Evolutionary conservation across 768 basidiomycete genomes (phyloP).

Genomic region (Termitomyces eurrhizus): DNA sequence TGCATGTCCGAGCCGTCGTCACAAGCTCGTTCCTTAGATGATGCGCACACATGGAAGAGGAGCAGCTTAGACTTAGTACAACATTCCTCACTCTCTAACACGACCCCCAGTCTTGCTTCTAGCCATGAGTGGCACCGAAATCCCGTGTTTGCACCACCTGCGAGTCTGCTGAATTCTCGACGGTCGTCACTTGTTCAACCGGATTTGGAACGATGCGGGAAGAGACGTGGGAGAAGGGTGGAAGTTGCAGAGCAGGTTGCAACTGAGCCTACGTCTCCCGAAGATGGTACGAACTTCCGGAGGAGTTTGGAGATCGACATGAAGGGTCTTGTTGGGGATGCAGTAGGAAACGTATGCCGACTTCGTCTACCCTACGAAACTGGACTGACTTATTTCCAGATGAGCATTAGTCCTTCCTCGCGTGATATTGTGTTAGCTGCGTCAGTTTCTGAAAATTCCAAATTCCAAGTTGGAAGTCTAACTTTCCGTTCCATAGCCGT

Average conservation of each 20-base stretch:
- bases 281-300: constrained; percentile 58
- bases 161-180: constrained; percentile 14
- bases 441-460: constrained; percentile 31
- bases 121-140: constrained; percentile 16
- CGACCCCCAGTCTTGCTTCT: constrained; percentile 5
- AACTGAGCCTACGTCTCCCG: constrained; percentile 23
- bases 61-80: constrained; percentile 13
- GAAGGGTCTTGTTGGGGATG: constrained; percentile 75
- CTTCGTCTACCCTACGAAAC: neutral
- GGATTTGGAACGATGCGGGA: neutral
- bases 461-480: neutral
- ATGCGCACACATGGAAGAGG: constrained; percentile 7
- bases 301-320: constrained; percentile 71
- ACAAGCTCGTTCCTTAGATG: constrained; percentile 12
- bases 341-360: constrained; percentile 72
- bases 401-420: constrained; percentile 88
- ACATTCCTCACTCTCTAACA: constrained; percentile 4
- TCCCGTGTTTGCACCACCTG: constrained; percentile 16
- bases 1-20: constrained; percentile 16
- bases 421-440: constrained; percentile 90
- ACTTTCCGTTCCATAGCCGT: constrained; percentile 38
- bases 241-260: constrained; percentile 2
- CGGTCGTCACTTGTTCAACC: constrained; percentile 9
- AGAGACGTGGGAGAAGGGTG: constrained; percentile 7
- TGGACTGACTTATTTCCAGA: constrained; percentile 38